Evolutionary conservation across 345 rosid genomes (phyloP).

Genomic region (Rubroshorea leprosula): DNA sequence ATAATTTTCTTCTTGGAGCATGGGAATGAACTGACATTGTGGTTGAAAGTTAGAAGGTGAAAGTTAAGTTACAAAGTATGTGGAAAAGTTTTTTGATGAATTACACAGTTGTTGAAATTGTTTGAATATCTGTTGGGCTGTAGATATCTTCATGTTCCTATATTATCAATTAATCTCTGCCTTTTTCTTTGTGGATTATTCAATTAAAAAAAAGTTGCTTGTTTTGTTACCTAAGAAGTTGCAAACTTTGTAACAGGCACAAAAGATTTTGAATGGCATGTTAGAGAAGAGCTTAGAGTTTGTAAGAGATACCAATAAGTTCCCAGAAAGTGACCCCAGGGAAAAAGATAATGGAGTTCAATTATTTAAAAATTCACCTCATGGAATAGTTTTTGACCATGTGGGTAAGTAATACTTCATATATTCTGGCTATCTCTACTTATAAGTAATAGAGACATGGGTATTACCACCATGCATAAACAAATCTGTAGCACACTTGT

Average conservation of each 20-base stretch:
- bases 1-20: not conserved
- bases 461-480: not conserved
- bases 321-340: conserved; percentile 22
- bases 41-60: not conserved
- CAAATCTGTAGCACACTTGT: not conserved
- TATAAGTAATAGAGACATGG: not conserved
- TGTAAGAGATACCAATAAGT: conserved; percentile 29
- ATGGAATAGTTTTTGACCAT: conserved; percentile 67
- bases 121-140: not conserved
- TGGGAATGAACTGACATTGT: not conserved
- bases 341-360: conserved; percentile 53
- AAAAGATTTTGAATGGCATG: conserved; percentile 65
- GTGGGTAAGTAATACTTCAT: conserved; percentile 33
- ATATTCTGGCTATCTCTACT: not conserved
- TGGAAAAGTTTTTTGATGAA: too few relatives aligned
- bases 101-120: too few relatives aligned
- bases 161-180: not conserved
- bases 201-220: not conserved
- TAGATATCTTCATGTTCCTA: not conserved
- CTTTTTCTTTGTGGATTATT: not conserved
- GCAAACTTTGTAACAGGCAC: conserved; percentile 46
- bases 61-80: not conserved
- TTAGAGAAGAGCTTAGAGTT: conserved; percentile 54
- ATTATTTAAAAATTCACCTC: conserved; percentile 55
- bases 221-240: not conserved